Conservation (phyloP, 2,329 filamentous ascomycete genomes). For the Chaetomium sp. region DNA sequence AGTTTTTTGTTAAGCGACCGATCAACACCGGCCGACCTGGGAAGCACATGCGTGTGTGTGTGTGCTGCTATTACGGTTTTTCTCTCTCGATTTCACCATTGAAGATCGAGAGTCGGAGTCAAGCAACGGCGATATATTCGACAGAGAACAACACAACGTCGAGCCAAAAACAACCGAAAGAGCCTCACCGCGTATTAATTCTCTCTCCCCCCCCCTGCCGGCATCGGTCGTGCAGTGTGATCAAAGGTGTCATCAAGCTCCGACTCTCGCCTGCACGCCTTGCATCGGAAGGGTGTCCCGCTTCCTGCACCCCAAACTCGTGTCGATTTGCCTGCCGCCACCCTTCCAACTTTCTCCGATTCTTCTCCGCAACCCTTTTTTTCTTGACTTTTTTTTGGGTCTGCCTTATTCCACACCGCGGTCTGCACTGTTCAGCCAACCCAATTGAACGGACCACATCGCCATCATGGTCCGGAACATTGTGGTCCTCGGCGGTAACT, state of each 20-base stretch:
- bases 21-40: not conserved
- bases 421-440: not conserved
- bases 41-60: too few relatives aligned
- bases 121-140: not conserved
- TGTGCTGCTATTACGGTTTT: too few relatives aligned
- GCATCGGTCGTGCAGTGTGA: conserved; percentile 10
- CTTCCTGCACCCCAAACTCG: conserved; percentile 14
- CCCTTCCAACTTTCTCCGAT: conserved; percentile 7
- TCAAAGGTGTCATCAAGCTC: not conserved
- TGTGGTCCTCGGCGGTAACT: conserved; percentile 85
- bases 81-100: too few relatives aligned
- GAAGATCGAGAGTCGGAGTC: too few relatives aligned
- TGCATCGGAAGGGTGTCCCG: conserved; percentile 11
- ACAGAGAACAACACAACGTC: not conserved
- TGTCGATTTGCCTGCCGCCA: conserved; percentile 13
- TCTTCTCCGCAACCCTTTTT: conserved; percentile 8
- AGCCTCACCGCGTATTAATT: not conserved
- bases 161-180: not conserved
- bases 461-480: conserved; percentile 81
- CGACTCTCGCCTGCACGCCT: conserved; percentile 6
- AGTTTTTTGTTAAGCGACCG: conserved; percentile 18
- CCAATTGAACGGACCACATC: conserved; percentile 9
- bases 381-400: too few relatives aligned
- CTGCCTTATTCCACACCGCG: conserved; percentile 5
- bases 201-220: not conserved